Base-by-base conservation (phyloP, 345 rosid species). In the Firmiana major region DNA sequence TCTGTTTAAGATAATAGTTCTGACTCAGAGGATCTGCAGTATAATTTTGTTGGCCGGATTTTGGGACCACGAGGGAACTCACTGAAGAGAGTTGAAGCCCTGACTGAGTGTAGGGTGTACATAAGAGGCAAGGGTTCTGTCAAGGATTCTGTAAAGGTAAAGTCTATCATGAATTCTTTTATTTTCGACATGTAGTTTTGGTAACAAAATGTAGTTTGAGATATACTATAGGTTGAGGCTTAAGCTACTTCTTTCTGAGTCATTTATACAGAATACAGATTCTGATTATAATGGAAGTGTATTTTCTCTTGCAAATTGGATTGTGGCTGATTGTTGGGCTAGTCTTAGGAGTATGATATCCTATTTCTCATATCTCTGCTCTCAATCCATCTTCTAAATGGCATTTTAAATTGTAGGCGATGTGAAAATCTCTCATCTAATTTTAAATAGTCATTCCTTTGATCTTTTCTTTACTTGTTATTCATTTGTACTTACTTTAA, bases 31-130 rank as follows among this genome's bases (percentile, higher is more conserved):
- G 28, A 28, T 80, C 84, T 63, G 78, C 94, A 96, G 98, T 93
- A 85, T 74, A 92, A 96, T 80, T 96, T 96, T 88, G 98, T 93
- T 74, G 99, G 99, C 31, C 87, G 97, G 73, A 89, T 96, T 82
- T 84, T 96, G 83, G 71, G 71, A 75, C 98, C 99, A n/a, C 90
- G 99, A 21, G 99, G 99, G 53, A 93, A 96, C 84, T 96, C 98
- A 76, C 85, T 96, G 53, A 96, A 96, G 86, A 89, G 98, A 86
- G 91, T 93, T 64, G 99, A 96, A 82, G 89, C 90, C 43, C 42
- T 86, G 88, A 92, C 94, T 28, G 89, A 89, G 31, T 93, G 99
- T 78, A 86, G 94, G 83, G 97, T 96, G 64, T 93, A 87, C 78
- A 93, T 93, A 68, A 90, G 97, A 84, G 75, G 40, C 80, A 85